Conservation (phyloP, 2,329 filamentous ascomycete genomes). For the Neopestalotiopsis sp. region DNA sequence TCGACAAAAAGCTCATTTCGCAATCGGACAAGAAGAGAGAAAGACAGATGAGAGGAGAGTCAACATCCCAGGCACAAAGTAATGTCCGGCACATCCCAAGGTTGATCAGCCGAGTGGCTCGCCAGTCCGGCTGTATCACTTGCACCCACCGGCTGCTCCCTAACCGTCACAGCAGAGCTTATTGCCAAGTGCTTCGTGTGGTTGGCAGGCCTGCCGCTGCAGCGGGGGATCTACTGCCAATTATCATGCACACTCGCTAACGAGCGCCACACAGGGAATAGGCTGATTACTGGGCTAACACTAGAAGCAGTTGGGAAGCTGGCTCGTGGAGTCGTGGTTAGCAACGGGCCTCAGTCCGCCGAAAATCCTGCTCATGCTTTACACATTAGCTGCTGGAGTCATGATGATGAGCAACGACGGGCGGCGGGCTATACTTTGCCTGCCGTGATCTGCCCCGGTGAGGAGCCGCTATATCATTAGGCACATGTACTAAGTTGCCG, state of each 20-base stretch:
- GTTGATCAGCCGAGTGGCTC: constrained; percentile 20
- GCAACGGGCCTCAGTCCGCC: neutral
- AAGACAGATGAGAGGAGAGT: neutral
- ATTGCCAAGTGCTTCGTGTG: neutral
- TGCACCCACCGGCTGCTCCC: neutral
- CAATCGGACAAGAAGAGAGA: neutral
- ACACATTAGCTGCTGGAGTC: neutral
- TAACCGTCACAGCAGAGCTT: constrained; percentile 6
- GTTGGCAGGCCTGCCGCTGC: constrained; percentile 4
- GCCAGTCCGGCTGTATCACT: constrained; percentile 17
- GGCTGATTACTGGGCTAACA: constrained; percentile 5
- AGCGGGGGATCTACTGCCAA: constrained; percentile 1
- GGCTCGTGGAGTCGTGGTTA: neutral
- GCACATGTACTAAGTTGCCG: constrained; percentile 1
- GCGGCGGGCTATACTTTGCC: neutral
- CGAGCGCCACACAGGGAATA: constrained; percentile 11
- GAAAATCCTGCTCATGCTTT: neutral
- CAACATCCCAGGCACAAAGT: neutral
- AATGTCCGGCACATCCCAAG: neutral
- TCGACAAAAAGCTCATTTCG: neutral
- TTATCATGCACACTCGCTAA: constrained; percentile 10
- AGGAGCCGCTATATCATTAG: neutral
- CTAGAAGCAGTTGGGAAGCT: constrained; percentile 13
- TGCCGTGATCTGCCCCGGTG: neutral
- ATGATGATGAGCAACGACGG: neutral